A percentile compares a stretch with the other conserved stretches of the same genome.
These are phyloP conservation scores for Nicotiana obtusifolia DNA, from an alignment of 257 asterid genomes.

Conservation along the genomic window DNA sequence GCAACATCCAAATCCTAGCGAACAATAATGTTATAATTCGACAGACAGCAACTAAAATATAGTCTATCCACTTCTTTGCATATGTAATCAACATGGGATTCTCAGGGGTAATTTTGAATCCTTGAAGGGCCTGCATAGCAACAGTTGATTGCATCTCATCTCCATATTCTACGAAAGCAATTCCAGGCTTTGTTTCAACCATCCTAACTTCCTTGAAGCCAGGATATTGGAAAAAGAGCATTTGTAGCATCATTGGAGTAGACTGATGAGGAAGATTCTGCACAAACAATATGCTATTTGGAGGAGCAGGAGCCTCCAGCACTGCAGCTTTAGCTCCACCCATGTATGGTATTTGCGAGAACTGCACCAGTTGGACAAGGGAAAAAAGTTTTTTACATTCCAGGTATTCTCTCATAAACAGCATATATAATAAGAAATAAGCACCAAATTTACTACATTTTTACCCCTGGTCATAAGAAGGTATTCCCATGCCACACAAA, in stretches of 20 bases:
- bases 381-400: neutral
- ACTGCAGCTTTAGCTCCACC: conserved; percentile 55
- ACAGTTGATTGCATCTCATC: conserved; percentile 92
- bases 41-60: conserved; percentile 5
- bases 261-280: conserved; percentile 95
- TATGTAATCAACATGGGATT: conserved; percentile 79
- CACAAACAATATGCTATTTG: conserved; percentile 76
- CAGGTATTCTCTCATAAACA: neutral
- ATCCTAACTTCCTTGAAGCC: conserved; percentile 96
- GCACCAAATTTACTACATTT: neutral
- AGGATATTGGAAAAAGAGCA: conserved; percentile 80
- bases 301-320: conserved; percentile 96
- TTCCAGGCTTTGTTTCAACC: conserved; percentile 96
- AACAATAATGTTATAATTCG: neutral
- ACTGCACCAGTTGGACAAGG: conserved; percentile 33
- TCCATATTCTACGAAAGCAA: conserved; percentile 84
- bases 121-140: conserved; percentile 89
- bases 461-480: neutral
- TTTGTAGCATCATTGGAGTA: conserved; percentile 92
- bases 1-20: neutral
- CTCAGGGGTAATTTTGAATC: conserved; percentile 70
- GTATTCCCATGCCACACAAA: neutral
- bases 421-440: neutral
- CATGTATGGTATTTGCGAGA: conserved; percentile 70
- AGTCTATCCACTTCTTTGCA: conserved; percentile 67